Base-by-base conservation (phyloP, 202 grass and related monocot genomes). In the Brachypodium distachyon region DNA sequence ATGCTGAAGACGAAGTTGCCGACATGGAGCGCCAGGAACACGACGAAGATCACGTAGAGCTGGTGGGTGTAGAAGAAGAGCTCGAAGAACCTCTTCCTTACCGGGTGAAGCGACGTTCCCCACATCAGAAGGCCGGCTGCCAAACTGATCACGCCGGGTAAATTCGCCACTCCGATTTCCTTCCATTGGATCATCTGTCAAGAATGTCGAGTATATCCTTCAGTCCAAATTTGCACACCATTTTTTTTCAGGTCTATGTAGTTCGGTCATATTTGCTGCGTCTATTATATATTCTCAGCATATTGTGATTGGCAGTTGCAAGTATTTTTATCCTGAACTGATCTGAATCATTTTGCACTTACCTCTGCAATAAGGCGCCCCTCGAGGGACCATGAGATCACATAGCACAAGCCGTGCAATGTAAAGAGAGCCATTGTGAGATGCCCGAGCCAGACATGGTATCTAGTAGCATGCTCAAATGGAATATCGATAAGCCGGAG, bases 41-140 rank as follows among this genome's bases (percentile, higher is more conserved):
- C 82, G 16, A 97, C 21, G 22, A 97, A 97, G 86, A 97, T 23
- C 9, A 97, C 70, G 22, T 97, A 97, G 29, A 97, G 85, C 67
- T 97, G 95, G 54, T 97, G 95, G 14, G 95, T 97, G 89, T 97
- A 97, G 40, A 97, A 97, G 87, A 97, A 97, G 56, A 97, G 87
- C 89, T 97, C 95, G 33, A 97, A 97, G 69, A 82, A 91, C 50
- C 83, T 94, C 84, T 94, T 94, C 73, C 91, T 83, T 42, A 97
- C 91, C 1, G 84, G 91, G 31, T 90, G 89, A 61, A 97, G 82
- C 61, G 91, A 97, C 47, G 95, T 97, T 31, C 67, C 82, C 95
- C 95, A 97, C 95, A 97, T 97, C 28, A 97, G 67, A 31, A 97
- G 76, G 17, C 95, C 95, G 1, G 95, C 87, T 53, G n/a, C 18